Evolutionary conservation across 768 basidiomycete species (phyloP), one percentile per base, ranked within the genome.

Genomic region (Phaeotremella skinneri): DNA sequence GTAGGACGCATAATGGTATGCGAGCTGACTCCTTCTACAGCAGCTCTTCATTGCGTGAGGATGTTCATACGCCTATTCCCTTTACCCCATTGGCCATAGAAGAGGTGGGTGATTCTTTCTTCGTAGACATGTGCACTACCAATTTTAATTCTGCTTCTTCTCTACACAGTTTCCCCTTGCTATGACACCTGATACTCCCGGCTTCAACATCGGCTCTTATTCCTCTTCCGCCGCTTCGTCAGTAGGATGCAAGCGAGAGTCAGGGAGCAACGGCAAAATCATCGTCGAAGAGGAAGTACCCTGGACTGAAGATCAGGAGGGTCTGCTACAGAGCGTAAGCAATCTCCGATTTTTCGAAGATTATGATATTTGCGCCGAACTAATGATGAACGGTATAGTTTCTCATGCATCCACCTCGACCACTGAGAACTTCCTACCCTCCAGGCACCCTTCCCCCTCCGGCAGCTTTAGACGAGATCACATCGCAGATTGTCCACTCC

Each of bases 361-460:
- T n/a, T n/a, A n/a, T n/a, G n/a, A n/a, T n/a, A 25, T 3, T 7
- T 17, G 37, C 47, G 20, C 30, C 20, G 34, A 37, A 39, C 27
- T 25, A 21, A 47, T 2, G 26, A 37, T 27, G 11, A 37, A 34
- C 53, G 71, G 72, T 72, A 72, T n/a, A n/a, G n/a, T n/a, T n/a
- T 48, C 63, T 74, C 39, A 53, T 58, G 21, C 64, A 67, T 43
- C 70, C 62, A 17, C 65, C 62, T 16, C 66, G 54, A 45, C 66
- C 59, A 29, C 57, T 66, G 11, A 47, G 63, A 31, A 59, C 57
- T 13, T 51, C 68, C 5, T 74, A 72, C 45, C 73, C 73, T 2
- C 73, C 73, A 23, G 70, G 67, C 2, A 72, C 70, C 4, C 55
- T 74, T 1, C 73, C 73, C 2, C 73, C 73, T 7, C 39, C 73